Evolutionary conservation across 208 protist genomes (phyloP).

Genomic region (Leishmania turanica): DNA sequence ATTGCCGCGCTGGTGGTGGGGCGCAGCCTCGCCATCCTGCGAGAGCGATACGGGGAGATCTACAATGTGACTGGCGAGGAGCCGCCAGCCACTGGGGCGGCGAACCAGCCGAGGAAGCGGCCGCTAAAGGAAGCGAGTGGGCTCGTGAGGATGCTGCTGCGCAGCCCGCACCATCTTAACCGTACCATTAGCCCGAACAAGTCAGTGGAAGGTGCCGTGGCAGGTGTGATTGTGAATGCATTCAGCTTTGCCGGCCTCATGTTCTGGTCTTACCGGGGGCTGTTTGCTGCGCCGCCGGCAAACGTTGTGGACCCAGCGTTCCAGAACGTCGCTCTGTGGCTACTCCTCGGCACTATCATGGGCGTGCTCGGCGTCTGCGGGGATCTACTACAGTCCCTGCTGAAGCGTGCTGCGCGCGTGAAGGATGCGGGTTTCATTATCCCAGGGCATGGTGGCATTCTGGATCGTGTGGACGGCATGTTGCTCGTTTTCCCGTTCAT

Average conservation of each 20-base stretch:
- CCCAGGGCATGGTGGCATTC: constrained; percentile 88
- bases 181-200: constrained; percentile 89
- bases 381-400: constrained; percentile 87
- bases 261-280: constrained; percentile 33
- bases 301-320: constrained; percentile 38
- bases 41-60: constrained; percentile 25
- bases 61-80: constrained; percentile 31
- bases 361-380: constrained; percentile 80
- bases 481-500: constrained; percentile 79
- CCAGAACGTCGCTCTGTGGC: constrained; percentile 43
- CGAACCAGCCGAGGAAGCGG: constrained; percentile 10
- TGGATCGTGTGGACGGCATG: constrained; percentile 90
- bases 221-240: constrained; percentile 59
- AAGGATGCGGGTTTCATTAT: constrained; percentile 90
- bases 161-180: constrained; percentile 59
- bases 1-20: constrained; percentile 78
- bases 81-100: not conserved
- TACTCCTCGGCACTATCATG: constrained; percentile 61
- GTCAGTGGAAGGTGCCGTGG: constrained; percentile 81
- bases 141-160: constrained; percentile 29
- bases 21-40: constrained; percentile 28
- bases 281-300: constrained; percentile 21
- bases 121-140: constrained; percentile 19
- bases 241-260: constrained; percentile 54
- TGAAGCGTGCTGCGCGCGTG: constrained; percentile 84